Conservation (phyloP, 2,329 filamentous ascomycete genomes). For the Claviceps africana region DNA sequence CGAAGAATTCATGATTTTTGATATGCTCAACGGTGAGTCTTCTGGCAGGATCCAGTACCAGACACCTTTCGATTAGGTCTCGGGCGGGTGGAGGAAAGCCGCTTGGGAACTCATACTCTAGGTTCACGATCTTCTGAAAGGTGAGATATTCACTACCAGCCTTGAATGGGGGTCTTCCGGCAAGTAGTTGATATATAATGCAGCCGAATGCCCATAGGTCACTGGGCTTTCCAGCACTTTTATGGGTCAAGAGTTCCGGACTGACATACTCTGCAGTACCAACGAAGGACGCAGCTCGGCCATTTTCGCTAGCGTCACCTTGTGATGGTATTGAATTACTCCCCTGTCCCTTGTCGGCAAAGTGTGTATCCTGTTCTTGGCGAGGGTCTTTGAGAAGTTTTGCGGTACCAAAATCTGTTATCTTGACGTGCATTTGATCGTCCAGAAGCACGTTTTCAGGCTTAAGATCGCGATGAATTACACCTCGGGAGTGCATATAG, state of each 20-base stretch:
- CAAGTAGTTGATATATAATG: conserved; percentile 89
- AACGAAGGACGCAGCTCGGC: conserved; percentile 83
- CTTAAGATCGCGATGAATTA: conserved; percentile 93
- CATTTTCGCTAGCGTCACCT: conserved; percentile 40
- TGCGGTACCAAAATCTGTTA: conserved; percentile 97
- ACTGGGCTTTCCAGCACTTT: conserved; percentile 93
- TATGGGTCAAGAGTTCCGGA: conserved; percentile 89
- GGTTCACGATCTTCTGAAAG: conserved; percentile 90
- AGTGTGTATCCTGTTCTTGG: conserved; percentile 27
- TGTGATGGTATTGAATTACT: conserved; percentile 15
- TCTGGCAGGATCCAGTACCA: conserved; percentile 76
- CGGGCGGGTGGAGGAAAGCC: conserved; percentile 77
- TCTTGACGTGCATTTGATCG: conserved; percentile 94
- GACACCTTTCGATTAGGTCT: conserved; percentile 77
- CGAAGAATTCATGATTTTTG: conserved; percentile 91
- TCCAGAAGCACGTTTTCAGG: conserved; percentile 94
- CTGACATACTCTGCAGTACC: conserved; percentile 97
- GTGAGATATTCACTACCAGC: conserved; percentile 90
- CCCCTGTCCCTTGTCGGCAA: conserved; percentile 19
- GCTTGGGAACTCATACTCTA: conserved; percentile 86
- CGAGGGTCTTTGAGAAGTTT: conserved; percentile 53
- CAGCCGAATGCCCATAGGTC: conserved; percentile 98
- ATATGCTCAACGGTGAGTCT: conserved; percentile 89
- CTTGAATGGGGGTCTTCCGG: conserved; percentile 96
- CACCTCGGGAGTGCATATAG: conserved; percentile 93